phyloP scores from a whole-genome alignment of 2,329 filamentous ascomycete genomes.

The Tolypocladium tundrense region DNA sequence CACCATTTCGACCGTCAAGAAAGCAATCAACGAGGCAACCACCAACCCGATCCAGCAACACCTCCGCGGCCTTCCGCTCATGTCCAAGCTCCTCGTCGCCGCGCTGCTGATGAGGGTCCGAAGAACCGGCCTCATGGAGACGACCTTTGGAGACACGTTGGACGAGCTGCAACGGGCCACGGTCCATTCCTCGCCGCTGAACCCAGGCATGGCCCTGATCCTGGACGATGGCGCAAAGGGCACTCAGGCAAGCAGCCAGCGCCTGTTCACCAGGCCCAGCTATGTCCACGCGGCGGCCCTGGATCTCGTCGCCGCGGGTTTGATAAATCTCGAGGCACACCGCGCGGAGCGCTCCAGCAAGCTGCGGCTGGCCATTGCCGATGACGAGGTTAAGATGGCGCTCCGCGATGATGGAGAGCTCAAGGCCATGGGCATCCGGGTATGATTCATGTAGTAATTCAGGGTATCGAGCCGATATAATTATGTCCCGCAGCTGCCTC shows the following conservation, averaged over 20 bases:
- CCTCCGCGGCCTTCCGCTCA: slow-evolving; percentile 69
- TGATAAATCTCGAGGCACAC: slow-evolving; percentile 73
- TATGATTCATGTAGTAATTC: slow-evolving; percentile 17
- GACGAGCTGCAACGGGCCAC: slow-evolving; percentile 53
- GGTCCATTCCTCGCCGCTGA: slow-evolving; percentile 21
- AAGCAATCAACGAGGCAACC: slow-evolving; percentile 90
- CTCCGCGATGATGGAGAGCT: slow-evolving; percentile 83
- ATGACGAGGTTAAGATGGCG: slow-evolving; percentile 83
- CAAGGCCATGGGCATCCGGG: slow-evolving; percentile 60
- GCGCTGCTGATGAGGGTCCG: slow-evolving; percentile 71
- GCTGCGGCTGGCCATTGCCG: slow-evolving; percentile 73
- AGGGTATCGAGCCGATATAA: slow-evolving; percentile 5
- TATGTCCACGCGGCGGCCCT: slow-evolving; percentile 61
- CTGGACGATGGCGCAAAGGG: slow-evolving; percentile 19
- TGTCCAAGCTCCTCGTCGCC: slow-evolving; percentile 75
- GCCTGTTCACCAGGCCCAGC: slow-evolving; percentile 20
- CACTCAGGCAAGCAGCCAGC: slow-evolving; percentile 15
- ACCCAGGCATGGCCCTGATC: slow-evolving; percentile 26
- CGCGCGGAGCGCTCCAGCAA: slow-evolving; percentile 80
- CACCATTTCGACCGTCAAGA: slow-evolving; percentile 86
- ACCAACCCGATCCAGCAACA: slow-evolving; percentile 87
- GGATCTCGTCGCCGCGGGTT: slow-evolving; percentile 76
- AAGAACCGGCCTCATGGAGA: slow-evolving; percentile 77
- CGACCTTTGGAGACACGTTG: slow-evolving; percentile 77
- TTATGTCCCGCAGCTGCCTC: background rate